Base-by-base conservation (phyloP, 306 rosid genomes). In the Quercus gilva region DNA sequence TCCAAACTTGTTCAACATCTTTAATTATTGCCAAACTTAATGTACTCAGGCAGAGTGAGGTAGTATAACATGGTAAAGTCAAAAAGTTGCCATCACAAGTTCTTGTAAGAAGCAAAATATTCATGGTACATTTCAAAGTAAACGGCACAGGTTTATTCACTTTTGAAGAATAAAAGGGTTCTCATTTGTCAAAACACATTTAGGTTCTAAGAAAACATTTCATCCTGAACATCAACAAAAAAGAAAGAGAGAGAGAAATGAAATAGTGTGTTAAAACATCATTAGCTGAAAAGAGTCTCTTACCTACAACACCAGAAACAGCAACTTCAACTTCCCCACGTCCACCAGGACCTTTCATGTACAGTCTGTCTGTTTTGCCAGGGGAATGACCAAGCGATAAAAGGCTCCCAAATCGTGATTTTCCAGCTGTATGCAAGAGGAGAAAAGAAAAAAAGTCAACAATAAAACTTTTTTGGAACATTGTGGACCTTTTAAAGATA, bases 241-340 rank as follows among this genome's bases (percentile, higher is more conserved):
- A 5, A 20, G 10, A 11, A 6, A 26, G 13, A 21, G 23, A 9
- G 21, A 58, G 10, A 20, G 23, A 58, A 21, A 58, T 20, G 64
- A 23, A 20, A 21, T 12, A 1, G 18, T 2, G 28, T 60, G 14
- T 60, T 60, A 60, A 21, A 12, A 25, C 31, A 23, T 60, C 2
- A 25, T 1, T 10, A 12, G 18, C 25, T 60, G 35, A 41, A 76
- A 79, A 76, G 31, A 31, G 55, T 71, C 63, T 55, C 81, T 77
- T 76, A 91, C 98, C 99, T 85, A 80, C 87, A 80, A 95, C 97
- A 78, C 99, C 92, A 57, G 99, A 95, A 86, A 95, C 99, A 53
- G 99, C 99, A 73, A 93, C 98, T 88, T 95, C 99, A 91, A 95
- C 97, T 86, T 95, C 99, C 45, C 99, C 98, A n/a, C 96, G 89